phyloP scores from a whole-genome alignment of 2,329 filamentous ascomycete species.

The Fusarium napiforme region DNA sequence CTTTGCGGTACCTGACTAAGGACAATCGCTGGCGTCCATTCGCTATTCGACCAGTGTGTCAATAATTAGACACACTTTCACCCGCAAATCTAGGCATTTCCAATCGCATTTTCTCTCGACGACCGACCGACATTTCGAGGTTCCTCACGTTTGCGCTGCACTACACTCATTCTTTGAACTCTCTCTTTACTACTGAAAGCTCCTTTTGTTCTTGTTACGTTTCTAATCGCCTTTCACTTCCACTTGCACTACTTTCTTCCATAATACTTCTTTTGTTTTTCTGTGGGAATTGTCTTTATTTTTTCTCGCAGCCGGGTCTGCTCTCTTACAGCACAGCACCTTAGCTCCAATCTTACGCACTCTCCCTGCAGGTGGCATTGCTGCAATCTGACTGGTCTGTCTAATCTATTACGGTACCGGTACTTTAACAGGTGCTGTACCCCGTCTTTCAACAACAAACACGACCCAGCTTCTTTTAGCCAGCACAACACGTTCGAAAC shows the following conservation, averaged over 20 bases:
- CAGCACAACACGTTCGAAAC: constrained; percentile 36
- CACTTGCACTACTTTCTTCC: not conserved
- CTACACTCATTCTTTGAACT: constrained; percentile 23
- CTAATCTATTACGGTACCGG: constrained; percentile 37
- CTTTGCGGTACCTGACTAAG: constrained; percentile 27
- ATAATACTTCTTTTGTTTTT: constrained; percentile 6
- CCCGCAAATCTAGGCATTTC: constrained; percentile 32
- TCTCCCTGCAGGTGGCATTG: constrained; percentile 40
- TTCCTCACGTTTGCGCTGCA: constrained; percentile 10
- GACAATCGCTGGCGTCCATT: constrained; percentile 16
- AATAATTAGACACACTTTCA: constrained; percentile 36
- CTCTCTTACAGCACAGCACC: constrained; percentile 17
- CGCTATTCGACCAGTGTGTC: constrained; percentile 23
- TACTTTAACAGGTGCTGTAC: constrained; percentile 32
- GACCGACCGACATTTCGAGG: constrained; percentile 16
- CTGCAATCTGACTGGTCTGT: constrained; percentile 39
- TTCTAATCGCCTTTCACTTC: not conserved
- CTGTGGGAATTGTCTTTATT: constrained; percentile 25
- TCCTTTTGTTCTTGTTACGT: constrained; percentile 1
- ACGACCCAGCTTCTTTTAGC: constrained; percentile 18
- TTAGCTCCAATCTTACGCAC: constrained; percentile 39
- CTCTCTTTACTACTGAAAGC: not conserved
- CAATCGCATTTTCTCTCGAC: constrained; percentile 21
- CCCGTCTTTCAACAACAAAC: constrained; percentile 34
- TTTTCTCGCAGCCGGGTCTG: constrained; percentile 44